Base-by-base conservation (phyloP, 768 basidiomycete species). In the Artomyces pyxidatus region DNA sequence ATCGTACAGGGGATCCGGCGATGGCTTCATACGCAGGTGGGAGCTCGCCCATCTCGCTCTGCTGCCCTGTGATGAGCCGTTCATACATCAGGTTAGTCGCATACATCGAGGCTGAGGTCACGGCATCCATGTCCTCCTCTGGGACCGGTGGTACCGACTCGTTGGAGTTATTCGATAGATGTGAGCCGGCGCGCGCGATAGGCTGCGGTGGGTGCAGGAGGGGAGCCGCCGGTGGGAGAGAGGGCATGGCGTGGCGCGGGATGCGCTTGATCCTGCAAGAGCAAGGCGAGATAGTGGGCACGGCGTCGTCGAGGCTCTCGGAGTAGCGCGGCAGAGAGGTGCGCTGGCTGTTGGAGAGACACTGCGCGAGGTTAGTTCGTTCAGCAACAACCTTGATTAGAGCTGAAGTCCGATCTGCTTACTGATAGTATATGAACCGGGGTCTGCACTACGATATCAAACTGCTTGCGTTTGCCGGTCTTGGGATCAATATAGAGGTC, bases 351-450 rank as follows among this genome's bases (percentile, higher is more conserved):
- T 53, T 51, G 2, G 52, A 49, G 3, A 47, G 50, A 26, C 48
- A 49, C 50, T 56, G 38, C 28, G 22, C 4, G 14, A n/a, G n/a
- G 37, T 16, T 8, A 2, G 17, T 17, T 9, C 26, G 30, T 5
- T 14, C 9, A 37, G 44, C 25, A 27, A 16, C 22, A 8, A 23
- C 6, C 3, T 22, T 6, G 27, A 23, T n/a, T n/a, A n/a, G n/a
- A n/a, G n/a, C n/a, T n/a, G n/a, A n/a, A n/a, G n/a, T n/a, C n/a
- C n/a, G n/a, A n/a, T n/a, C n/a, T n/a, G 70, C 85, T 70, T 53
- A 90, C 88, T 16, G 93, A 93, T 45, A 96, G 78, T 42, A 97
- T 81, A 48, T 88, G 83, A 30, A 96, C 75, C 0, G 92, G 91
- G 0, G 81, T 82, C 62, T 91, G 85, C 51, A 94, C 78, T 25